Evolutionary conservation across 2,329 filamentous ascomycete genomes (phyloP), one percentile per base, ranked within the genome.

Genomic region (Lasiodiplodia gonubiensis): DNA sequence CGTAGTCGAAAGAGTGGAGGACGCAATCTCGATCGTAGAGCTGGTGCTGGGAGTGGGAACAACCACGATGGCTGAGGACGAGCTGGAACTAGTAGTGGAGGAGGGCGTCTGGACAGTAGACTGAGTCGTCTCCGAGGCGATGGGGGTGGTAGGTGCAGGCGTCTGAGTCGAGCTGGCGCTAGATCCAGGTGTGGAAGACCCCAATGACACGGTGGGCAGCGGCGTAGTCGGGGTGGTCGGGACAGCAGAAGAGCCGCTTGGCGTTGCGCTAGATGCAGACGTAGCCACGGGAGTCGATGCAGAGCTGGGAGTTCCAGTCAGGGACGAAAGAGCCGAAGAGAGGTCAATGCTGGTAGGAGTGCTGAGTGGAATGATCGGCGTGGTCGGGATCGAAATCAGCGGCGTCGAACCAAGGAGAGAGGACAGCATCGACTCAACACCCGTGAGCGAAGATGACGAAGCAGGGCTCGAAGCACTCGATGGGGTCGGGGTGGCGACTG

Each of bases 1-100:
- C 6, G 74, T 73, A 23, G 74, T 70, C 7, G 70, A 51, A 14
- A 42, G 63, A 25, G 70, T 69, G 14, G 70, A 61, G 68, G 68
- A 54, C 60, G 70, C 16, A 51, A 66, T 49, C 68, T 53, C 57
- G 23, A 33, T 33, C 42, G 42, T 30, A 6, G 60, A 61, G 21
- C 53, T 30, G 14, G 60, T 54, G 21, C 53, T 53, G 51, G 46
- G 42, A 18, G 39, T 52, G 33, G 55, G 53, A 33, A 51, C 49
- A 16, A 67, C 39, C 10, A 67, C 53, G 23, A 54, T 21, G 11
- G 33, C 64, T 23, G 67, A 65, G 7, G 60, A 64, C 7, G 59
- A 64, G 57, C 49, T 67, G 7, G 66, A 67, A 27, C 37, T 23
- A 14, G 66, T 54, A 14, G 33, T 63, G 12, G 57, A 16, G n/a